phyloP scores from a whole-genome alignment of 768 basidiomycete species.

The Polyporus arcularius region DNA sequence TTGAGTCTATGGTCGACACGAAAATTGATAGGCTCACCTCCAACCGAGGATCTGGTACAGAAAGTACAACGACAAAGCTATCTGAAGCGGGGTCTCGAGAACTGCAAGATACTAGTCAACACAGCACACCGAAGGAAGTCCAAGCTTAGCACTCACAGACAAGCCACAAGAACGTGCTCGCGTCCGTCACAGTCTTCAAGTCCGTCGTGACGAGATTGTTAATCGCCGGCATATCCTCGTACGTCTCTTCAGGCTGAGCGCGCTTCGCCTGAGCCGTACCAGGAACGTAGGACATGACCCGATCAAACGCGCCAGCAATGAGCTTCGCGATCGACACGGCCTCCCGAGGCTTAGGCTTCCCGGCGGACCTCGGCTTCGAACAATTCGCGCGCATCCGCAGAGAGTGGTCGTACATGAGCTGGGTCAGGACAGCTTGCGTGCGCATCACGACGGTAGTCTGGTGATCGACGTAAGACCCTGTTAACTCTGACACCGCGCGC shows the following conservation, averaged over 20 bases:
- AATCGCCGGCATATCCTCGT: slow-evolving; percentile 27
- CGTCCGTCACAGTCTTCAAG: slow-evolving; percentile 10
- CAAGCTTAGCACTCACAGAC: neutral
- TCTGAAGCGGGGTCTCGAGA: slow-evolving; percentile 40
- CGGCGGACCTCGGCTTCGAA: neutral
- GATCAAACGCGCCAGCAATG: neutral
- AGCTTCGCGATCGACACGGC: slow-evolving; percentile 7
- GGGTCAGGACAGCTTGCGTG: slow-evolving; percentile 44
- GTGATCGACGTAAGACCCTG: neutral
- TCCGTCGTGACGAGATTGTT: slow-evolving; percentile 69
- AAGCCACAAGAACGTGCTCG: slow-evolving; percentile 19
- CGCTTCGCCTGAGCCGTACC: neutral
- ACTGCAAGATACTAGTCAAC: neutral
- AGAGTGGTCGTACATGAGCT: slow-evolving; percentile 52
- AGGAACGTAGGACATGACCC: slow-evolving; percentile 5
- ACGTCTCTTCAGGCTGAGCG: neutral
- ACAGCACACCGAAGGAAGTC: too few species aligned
- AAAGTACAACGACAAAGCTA: slow-evolving; percentile 39
- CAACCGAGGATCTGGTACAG: slow-evolving; percentile 47
- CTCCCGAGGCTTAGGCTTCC: slow-evolving; percentile 8
- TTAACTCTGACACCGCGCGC: neutral
- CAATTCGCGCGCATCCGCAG: slow-evolving; percentile 50
- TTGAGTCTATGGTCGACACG: neutral
- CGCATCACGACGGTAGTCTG: slow-evolving; percentile 40
- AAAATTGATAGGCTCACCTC: slow-evolving; percentile 31